Evolutionary conservation across 2,329 filamentous ascomycete species (phyloP), one percentile per base, ranked within the genome.

Genomic region (Dothidotthia symphoricarpi): DNA sequence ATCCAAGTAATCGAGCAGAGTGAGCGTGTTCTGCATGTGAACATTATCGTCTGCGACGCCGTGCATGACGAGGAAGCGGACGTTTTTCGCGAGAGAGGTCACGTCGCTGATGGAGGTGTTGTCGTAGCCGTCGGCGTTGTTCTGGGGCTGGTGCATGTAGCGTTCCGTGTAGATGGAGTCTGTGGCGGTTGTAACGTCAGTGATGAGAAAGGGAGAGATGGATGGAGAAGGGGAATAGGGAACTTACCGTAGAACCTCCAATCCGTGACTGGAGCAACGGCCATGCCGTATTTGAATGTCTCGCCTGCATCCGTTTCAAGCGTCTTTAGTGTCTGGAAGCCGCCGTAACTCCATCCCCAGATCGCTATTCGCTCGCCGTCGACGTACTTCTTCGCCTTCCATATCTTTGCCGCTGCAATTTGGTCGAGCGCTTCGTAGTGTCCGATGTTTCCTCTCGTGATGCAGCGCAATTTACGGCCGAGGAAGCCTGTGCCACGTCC

Each of bases 281-380:
- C 89, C 86, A 98, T 95, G 53, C 93, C 94, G 65, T 98, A 98
- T 49, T 83, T 83, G 72, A 96, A 98, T 0, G 90, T 97, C 60
- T 81, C 66, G 4, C 94, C 93, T 7, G 81, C 91, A 63, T 98
- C 93, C 45, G 81, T 78, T 73, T 98, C 93, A 10, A 98, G 81
- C 1, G 88, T 93, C 73, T 98, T 98, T 57, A 98, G 77, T 5
- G 93, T 88, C 74, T 87, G 86, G 74, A 95, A 98, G 9, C 93
- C 93, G 41, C 93, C 93, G 61, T 93, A 98, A 47, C 88, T 95
- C 93, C 93, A 98, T 31, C 93, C 93, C 93, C 93, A 98, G 61
- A 98, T 95, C 14, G 89, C 90, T 53, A 98, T 80, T 37, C 86
- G 81, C 6, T 81, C 75, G 16, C 78, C 74, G 63, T 98, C 94